These are phyloP conservation scores for Centella asiatica DNA, from an alignment of 129 eudicot species.

Conservation along the genomic window DNA sequence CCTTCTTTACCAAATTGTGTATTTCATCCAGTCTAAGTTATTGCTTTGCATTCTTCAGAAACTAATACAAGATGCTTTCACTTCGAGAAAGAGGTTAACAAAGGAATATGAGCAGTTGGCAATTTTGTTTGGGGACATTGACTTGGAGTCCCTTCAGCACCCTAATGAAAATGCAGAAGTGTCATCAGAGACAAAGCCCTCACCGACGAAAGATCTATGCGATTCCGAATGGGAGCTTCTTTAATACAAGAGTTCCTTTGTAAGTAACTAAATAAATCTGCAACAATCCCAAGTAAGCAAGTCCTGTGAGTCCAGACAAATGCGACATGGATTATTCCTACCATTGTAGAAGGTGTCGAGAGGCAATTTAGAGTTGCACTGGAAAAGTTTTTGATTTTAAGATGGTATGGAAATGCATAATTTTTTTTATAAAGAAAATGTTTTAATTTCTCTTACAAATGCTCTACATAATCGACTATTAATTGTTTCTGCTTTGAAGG, in stretches of 20 bases:
- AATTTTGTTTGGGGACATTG: constrained; percentile 44
- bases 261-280: background rate
- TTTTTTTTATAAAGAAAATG: background rate
- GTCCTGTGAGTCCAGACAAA: background rate
- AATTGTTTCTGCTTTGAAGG: too few species aligned
- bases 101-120: constrained; percentile 62
- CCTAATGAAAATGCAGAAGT: background rate
- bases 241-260: too few species aligned
- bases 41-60: constrained; percentile 17
- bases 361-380: background rate
- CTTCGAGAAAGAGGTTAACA: constrained; percentile 42
- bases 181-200: background rate
- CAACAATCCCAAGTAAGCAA: constrained; percentile 7
- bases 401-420: background rate
- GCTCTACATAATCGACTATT: too few species aligned
- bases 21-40: background rate
- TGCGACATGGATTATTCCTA: background rate
- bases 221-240: constrained; percentile 67
- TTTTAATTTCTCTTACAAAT: too few species aligned
- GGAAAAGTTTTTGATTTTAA: background rate
- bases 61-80: constrained; percentile 42
- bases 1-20: too few species aligned
- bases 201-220: constrained; percentile 12
- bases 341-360: background rate
- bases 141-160: constrained; percentile 21